Evolutionary conservation across 371 early-diverging fungal genomes (phyloP), one percentile per base, ranked within the genome.

Genomic region (Vairimorpha necatrix): DNA sequence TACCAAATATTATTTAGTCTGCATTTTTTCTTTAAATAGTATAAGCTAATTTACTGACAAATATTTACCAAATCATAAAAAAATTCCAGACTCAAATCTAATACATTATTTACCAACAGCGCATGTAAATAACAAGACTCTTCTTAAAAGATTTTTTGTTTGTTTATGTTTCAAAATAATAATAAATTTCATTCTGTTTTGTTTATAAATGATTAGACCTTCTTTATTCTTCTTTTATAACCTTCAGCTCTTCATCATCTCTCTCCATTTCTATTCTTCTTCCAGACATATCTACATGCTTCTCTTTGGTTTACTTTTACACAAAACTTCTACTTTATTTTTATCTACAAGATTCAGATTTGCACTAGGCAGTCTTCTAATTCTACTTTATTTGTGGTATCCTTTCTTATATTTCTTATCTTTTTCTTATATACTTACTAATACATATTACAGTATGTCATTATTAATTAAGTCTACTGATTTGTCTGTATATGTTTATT

Each of bases 401-500:
- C 62, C 62, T 16, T 38, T 62, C 16, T n/a, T 62, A 62, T 62
- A 62, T 20, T 38, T 20, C 7, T 32, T 62, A 62, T 36, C 62
- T 7, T 62, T 36, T n/a, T 11, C 24, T 36, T 62, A 36, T 36
- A 62, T 62, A 14, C 38, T 36, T 36, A 26, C n/a, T 36, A 62
- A 62, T n/a, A 62, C 62, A 20, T 62, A 62, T 62, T 24, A 3
- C 18, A 13, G n/a, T 2, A 20, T n/a, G 1, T 20, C 24, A 26
- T 16, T 38, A 2, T 26, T 62, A 36, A 16, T 62, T 13, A 4
- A 24, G 20, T 36, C 36, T 32, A 26, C 2, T 34, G 62, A 62
- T 62, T 2, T 34, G 13, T 36, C 14, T 34, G 18, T 2, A 11
- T 9, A 18, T n/a, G 62, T 62, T 20, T 36, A 36, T 38, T 62